A percentile compares a stretch with the other conserved stretches of the same genome.
These are phyloP conservation scores for Neurospora sp. DNA, from an alignment of 495 filamentous ascomycete species.

Conservation along the genomic window DNA sequence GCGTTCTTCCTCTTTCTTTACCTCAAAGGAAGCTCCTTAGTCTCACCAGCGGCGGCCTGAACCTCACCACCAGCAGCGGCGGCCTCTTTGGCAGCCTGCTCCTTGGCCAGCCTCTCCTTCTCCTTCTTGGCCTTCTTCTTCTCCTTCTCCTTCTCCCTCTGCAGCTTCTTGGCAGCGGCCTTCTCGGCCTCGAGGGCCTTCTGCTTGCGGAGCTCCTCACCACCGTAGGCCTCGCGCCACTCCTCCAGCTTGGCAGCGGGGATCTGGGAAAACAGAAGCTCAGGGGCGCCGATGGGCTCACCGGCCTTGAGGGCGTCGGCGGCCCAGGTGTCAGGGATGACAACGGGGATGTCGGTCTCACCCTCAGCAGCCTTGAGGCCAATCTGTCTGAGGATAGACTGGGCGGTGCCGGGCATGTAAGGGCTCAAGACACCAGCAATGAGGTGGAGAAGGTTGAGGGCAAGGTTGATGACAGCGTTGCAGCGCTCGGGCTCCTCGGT, in stretches of 20 bases:
- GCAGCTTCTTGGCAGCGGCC: slow-evolving; percentile 15
- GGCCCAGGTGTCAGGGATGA: slow-evolving; percentile 66
- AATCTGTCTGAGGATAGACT: slow-evolving; percentile 66
- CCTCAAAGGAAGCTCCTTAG: not conserved
- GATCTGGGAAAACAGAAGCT: slow-evolving; percentile 64
- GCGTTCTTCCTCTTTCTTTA: not conserved
- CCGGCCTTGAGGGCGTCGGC: slow-evolving; percentile 51
- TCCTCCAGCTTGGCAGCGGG: slow-evolving; percentile 53
- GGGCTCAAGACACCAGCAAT: slow-evolving; percentile 66
- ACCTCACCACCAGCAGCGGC: slow-evolving; percentile 5
- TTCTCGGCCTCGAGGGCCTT: slow-evolving; percentile 19
- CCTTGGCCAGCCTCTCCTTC: slow-evolving; percentile 18
- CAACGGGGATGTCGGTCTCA: slow-evolving; percentile 33
- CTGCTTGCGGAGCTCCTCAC: slow-evolving; percentile 44
- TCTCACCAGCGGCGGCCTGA: slow-evolving; percentile 6
- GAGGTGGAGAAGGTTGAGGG: slow-evolving; percentile 73
- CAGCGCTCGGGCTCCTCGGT: slow-evolving; percentile 62
- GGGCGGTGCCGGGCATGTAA: slow-evolving; percentile 75
- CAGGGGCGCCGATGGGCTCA: slow-evolving; percentile 73
- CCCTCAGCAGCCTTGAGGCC: slow-evolving; percentile 24
- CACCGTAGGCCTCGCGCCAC: slow-evolving; percentile 76
- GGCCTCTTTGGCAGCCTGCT: slow-evolving; percentile 17
- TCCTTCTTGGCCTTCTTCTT: slow-evolving; percentile 22
- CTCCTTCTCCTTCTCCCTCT: slow-evolving; percentile 21
- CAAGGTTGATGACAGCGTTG: slow-evolving; percentile 68